Evolutionary conservation across 83 land plant genomes (phyloP).

Genomic region (Picea mariana): DNA sequence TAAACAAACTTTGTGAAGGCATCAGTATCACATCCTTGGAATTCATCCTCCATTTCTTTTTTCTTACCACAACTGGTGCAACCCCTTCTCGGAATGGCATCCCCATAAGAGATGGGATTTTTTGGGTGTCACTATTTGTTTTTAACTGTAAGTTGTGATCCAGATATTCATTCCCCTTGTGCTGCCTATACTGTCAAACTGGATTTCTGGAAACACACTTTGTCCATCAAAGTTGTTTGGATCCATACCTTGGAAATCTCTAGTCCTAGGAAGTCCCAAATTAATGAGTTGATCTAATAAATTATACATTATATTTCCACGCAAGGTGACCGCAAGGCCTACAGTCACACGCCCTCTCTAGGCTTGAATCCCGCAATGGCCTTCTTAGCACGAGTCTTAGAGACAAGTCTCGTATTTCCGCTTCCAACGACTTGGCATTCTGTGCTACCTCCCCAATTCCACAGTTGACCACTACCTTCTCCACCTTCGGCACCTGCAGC

Average conservation of each 20-base stretch:
- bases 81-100: slow-evolving; percentile 87
- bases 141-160: slow-evolving; percentile 73
- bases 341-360: slow-evolving; percentile 71
- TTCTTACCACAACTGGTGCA: slow-evolving; percentile 13
- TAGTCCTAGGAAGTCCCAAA: slow-evolving; percentile 88
- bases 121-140: slow-evolving; percentile 75
- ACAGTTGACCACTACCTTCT: slow-evolving; percentile 89
- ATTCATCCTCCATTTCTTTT: too few species aligned
- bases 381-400: slow-evolving; percentile 73
- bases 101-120: slow-evolving; percentile 72
- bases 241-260: slow-evolving; percentile 88
- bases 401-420: slow-evolving; percentile 59
- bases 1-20: not conserved
- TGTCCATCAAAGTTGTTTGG: slow-evolving; percentile 95
- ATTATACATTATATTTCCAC: slow-evolving; percentile 63
- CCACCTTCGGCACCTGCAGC: slow-evolving; percentile 72
- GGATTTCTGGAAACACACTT: slow-evolving; percentile 89
- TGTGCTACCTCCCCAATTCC: slow-evolving; percentile 93
- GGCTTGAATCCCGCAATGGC: slow-evolving; percentile 90
- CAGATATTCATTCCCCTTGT: slow-evolving; percentile 87
- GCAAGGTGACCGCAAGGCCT: slow-evolving; percentile 36
- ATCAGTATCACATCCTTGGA: too few species aligned
- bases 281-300: slow-evolving; percentile 89
- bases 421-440: slow-evolving; percentile 84
- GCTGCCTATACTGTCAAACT: slow-evolving; percentile 65